phyloP scores from a whole-genome alignment of 306 rosid species.

The Benincasa hispida region DNA sequence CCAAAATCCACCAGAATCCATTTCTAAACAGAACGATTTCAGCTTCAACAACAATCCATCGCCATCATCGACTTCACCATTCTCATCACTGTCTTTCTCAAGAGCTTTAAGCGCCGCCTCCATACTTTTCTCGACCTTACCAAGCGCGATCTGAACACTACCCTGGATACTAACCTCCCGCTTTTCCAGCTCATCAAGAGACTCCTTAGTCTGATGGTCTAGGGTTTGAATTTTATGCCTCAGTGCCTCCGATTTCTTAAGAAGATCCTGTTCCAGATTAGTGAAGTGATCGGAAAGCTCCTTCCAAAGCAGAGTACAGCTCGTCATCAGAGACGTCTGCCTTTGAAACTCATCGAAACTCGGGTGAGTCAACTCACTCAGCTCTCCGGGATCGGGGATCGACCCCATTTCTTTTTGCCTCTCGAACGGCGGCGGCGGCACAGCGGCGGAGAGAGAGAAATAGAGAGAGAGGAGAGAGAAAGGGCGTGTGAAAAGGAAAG shows the following conservation, averaged over 20 bases:
- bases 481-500: constrained; percentile 21
- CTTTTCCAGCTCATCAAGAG: constrained; percentile 57
- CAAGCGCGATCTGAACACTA: constrained; percentile 61
- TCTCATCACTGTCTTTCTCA: constrained; percentile 22
- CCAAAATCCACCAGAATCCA: constrained; percentile 76
- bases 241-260: constrained; percentile 60
- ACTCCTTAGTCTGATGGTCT: constrained; percentile 48
- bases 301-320: constrained; percentile 95
- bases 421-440: neutral
- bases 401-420: constrained; percentile 54
- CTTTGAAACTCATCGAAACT: constrained; percentile 89
- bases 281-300: constrained; percentile 92
- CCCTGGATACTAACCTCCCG: constrained; percentile 64
- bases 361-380: constrained; percentile 61
- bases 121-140: constrained; percentile 42
- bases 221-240: constrained; percentile 43
- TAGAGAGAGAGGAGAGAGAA: constrained; percentile 11
- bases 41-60: constrained; percentile 48
- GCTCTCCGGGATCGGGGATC: constrained; percentile 98
- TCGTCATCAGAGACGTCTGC: constrained; percentile 90
- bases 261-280: constrained; percentile 55
- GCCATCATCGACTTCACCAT: constrained; percentile 72
- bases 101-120: constrained; percentile 40
- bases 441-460: constrained; percentile 7
- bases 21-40: constrained; percentile 50